Evolutionary conservation across 1,284 basidiomycete genomes (phyloP).

Genomic region (Fomes fomentarius): DNA sequence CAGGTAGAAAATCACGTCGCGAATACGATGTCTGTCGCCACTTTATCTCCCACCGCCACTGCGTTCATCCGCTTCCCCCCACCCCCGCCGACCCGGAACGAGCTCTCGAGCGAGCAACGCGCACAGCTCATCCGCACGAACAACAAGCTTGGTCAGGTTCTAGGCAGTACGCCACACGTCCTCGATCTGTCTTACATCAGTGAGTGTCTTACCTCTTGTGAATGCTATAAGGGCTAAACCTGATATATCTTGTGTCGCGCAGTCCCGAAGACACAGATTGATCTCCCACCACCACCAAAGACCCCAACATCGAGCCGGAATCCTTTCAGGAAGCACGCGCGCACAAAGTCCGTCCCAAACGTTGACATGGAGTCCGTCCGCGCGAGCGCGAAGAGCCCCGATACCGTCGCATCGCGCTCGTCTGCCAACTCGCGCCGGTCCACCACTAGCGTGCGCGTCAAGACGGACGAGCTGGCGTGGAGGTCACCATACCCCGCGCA

Average conservation of each 20-base stretch:
- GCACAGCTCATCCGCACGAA: constrained; percentile 58
- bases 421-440: constrained; percentile 26
- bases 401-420: constrained; percentile 25
- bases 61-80: constrained; percentile 47
- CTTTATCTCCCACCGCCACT: constrained; percentile 12
- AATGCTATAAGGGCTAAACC: no score
- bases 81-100: constrained; percentile 65
- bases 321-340: constrained; percentile 18
- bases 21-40: background rate
- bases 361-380: constrained; percentile 16
- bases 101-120: constrained; percentile 54
- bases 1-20: background rate
- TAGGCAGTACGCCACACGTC: constrained; percentile 63
- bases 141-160: constrained; percentile 61
- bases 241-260: background rate
- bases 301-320: constrained; percentile 13
- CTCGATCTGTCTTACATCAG: constrained; percentile 41
- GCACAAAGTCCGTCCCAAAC: constrained; percentile 23
- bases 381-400: constrained; percentile 12
- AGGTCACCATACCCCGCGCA: constrained; percentile 23
- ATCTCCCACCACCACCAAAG: constrained; percentile 10
- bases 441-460: constrained; percentile 7
- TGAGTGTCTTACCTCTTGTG: constrained; percentile 1
- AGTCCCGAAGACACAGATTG: constrained; percentile 3
- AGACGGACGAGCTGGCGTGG: constrained; percentile 25